A percentile compares a stretch with the other conserved stretches of the same genome.
Evolutionary conservation across 352 stramenopile genomes (phyloP).

Genomic region (Phytophthora constricta): DNA sequence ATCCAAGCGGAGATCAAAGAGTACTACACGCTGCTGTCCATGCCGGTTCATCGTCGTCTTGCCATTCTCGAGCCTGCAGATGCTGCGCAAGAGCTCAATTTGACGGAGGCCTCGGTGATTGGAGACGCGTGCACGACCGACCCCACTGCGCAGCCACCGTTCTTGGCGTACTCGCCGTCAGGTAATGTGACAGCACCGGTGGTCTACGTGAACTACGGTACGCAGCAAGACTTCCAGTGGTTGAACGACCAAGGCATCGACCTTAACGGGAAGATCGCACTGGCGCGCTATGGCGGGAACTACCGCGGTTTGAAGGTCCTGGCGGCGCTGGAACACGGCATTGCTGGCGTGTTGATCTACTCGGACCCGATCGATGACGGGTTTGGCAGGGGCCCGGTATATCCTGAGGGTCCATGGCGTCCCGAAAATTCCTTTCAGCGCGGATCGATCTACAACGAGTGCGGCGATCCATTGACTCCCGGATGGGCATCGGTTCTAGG

Average conservation of each 20-base stretch:
- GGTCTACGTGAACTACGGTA: conserved; percentile 89
- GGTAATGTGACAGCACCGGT: conserved; percentile 65
- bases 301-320: conserved; percentile 81
- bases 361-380: conserved; percentile 88
- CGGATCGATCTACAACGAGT: conserved; percentile 85
- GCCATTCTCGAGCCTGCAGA: conserved; percentile 48
- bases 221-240: conserved; percentile 77
- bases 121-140: conserved; percentile 68
- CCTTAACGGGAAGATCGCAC: conserved; percentile 81
- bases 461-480: conserved; percentile 70
- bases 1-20: conserved; percentile 70
- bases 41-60: conserved; percentile 48
- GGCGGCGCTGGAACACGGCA: conserved; percentile 73
- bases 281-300: conserved; percentile 81
- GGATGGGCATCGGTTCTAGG: conserved; percentile 49
- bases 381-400: conserved; percentile 61
- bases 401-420: conserved; percentile 85
- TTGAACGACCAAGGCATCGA: conserved; percentile 59
- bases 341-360: conserved; percentile 85
- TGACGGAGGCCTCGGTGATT: conserved; percentile 61
- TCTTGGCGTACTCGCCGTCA: conserved; percentile 81
- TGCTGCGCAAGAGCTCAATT: conserved; percentile 43
- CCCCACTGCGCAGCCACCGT: conserved; percentile 67
- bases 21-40: conserved; percentile 74
- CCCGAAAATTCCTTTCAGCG: conserved; percentile 81